Evolutionary conservation across 768 basidiomycete genomes (phyloP), one percentile per base, ranked within the genome.

Genomic region (Tricholomella constricta): DNA sequence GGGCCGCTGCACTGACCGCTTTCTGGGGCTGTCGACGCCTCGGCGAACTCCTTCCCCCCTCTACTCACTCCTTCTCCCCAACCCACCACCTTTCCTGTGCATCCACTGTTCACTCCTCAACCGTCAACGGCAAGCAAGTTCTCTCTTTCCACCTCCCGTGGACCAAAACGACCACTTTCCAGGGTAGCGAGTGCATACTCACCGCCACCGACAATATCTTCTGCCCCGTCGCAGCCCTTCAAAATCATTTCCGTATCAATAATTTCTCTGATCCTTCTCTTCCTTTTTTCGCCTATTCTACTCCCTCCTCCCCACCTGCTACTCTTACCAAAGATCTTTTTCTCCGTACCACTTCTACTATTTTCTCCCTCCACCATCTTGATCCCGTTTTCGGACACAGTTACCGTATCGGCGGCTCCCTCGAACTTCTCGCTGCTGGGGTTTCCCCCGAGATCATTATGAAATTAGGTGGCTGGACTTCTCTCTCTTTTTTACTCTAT

Each of bases 211-310:
- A 45, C 6, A 47, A 60, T 40, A 44, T 54, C 0, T 38, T 58
- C 1, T 65, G 62, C 20, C 62, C 62, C 0, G 54, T 66, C 2
- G 15, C 11, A 40, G 63, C 62, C 0, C 17, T 66, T 2, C 36
- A 55, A 10, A 54, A 58, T 19, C 63, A 63, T 27, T 12, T 60
- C 2, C 6, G 1, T 0, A 22, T 45, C 15, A 62, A 62, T 17
- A 12, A 44, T 14, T n/a, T 36, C 15, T 23, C 50, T 2, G 15
- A 45, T 11, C 12, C 4, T 0, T 2, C 37, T 26, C 25, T 51
- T 11, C 59, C 57, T 12, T 34, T 63, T 2, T 63, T 63, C 36
- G 37, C 56, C 15, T 56, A 45, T 44, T 31, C 12, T 17, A 10
- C 31, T 17, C 7, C 5, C 6, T 2, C 7, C n/a, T 20, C 17